Base-by-base conservation (phyloP, 257 asterid species). In the Gentiana dahurica region DNA sequence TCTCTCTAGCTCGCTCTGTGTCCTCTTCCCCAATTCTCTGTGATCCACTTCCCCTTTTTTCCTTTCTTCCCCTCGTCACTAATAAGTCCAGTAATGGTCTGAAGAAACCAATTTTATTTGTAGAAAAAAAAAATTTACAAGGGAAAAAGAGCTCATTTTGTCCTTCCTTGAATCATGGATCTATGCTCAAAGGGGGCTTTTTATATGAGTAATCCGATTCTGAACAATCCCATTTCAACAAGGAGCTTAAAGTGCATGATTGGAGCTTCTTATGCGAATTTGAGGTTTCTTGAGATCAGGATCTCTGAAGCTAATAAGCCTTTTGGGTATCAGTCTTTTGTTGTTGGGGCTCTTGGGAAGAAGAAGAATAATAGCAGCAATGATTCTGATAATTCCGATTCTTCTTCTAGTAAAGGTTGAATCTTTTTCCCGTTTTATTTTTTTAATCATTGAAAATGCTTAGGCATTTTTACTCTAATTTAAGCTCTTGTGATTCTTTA, bases 261-360 rank as follows among this genome's bases (percentile, higher is more conserved):
- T 62, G 67, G 70, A 15, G 15, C 58, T 56, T n/a, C 58, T 56
- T 41, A 10, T 41, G 73, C 55, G 60, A 64, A 8, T 65, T 70
- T 15, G 65, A 63, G 69, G 54, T 4, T 54, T 64, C 59, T 64
- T 63, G 84, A 76, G 38, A 68, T 79, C 72, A 75, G 73, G 63
- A 66, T 74, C 45, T 69, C 78, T 8, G 72, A 62, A 62, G 63
- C 67, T 6, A 77, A 65, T 55, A 56, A 62, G 49, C 61, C 8
- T 35, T 62, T 59, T 58, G 69, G 76, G 63, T 55, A 55, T 63
- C 76, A 77, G 64, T 78, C 95, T 39, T 66, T 77, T 43, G 65
- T 71, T n/a, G 74, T 82, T 54, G 71, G 56, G 69, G 94, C 96
- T 62, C 65, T 54, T 76, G 95, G 68, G 67, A 82, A 80, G 65